Evolutionary conservation across 2,329 filamentous ascomycete genomes (phyloP).

Genomic region (Coniochaeta sp.): DNA sequence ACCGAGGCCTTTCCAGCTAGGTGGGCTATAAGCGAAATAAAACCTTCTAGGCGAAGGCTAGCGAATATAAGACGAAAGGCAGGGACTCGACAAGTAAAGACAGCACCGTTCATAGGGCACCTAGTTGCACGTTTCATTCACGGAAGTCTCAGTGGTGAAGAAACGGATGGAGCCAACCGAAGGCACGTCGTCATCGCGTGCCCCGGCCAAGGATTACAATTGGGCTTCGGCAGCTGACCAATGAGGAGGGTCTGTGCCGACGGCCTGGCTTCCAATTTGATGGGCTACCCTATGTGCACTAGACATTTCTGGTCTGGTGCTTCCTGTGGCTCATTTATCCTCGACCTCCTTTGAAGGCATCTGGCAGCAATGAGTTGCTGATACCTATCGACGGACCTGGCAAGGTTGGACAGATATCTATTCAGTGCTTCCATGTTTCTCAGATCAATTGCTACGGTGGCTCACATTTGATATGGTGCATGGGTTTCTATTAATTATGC

Average conservation of each 20-base stretch:
- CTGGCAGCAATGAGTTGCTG: too few species aligned
- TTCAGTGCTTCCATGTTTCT: not conserved
- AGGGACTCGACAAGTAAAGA: not conserved
- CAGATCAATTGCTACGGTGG: too few species aligned
- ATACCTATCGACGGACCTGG: too few species aligned
- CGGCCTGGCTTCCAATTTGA: not conserved
- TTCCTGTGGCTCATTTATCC: not conserved
- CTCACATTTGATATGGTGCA: too few species aligned
- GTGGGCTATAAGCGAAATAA: not conserved
- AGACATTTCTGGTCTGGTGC: too few species aligned
- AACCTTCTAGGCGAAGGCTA: not conserved
- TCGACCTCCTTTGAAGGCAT: not conserved
- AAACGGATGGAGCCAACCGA: not conserved
- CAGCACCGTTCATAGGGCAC: not conserved
- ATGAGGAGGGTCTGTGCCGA: not conserved
- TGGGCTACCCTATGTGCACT: not conserved
- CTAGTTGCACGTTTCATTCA: not conserved
- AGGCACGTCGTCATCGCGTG: conserved; percentile 2
- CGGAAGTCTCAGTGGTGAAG: not conserved
- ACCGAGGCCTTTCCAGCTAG: not conserved
- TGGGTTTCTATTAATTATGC: too few species aligned
- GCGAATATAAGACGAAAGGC: not conserved
- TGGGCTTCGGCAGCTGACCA: not conserved
- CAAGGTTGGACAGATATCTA: too few species aligned
- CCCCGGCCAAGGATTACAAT: not conserved